Evolutionary conservation across 495 filamentous ascomycete genomes (phyloP).

Genomic region (Penicillium subrubescens): DNA sequence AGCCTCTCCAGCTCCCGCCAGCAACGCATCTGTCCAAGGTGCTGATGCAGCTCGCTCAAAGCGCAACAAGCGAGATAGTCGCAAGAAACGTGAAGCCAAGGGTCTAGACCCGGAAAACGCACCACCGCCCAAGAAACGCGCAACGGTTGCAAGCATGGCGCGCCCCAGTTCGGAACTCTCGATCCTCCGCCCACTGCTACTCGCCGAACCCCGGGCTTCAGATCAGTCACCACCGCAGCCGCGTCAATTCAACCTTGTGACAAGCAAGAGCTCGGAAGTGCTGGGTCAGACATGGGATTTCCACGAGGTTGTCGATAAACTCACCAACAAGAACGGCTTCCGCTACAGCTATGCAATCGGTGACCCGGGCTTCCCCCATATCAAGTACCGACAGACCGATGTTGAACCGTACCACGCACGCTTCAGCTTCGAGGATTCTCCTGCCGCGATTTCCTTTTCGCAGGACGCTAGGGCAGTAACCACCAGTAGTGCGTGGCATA

Average conservation of each 20-base stretch:
- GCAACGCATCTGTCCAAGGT: slow-evolving; percentile 34
- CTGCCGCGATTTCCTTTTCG: slow-evolving; percentile 60
- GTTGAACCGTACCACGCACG: slow-evolving; percentile 76
- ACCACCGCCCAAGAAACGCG: slow-evolving; percentile 42
- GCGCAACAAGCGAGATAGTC: slow-evolving; percentile 51
- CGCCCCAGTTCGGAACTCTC: slow-evolving; percentile 35
- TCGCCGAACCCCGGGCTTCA: slow-evolving; percentile 40
- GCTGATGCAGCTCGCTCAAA: slow-evolving; percentile 41
- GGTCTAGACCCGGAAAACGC: slow-evolving; percentile 46
- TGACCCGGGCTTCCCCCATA: slow-evolving; percentile 81
- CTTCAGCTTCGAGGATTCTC: slow-evolving; percentile 89
- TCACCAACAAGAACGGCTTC: slow-evolving; percentile 88
- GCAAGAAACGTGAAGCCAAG: slow-evolving; percentile 79
- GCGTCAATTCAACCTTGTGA: slow-evolving; percentile 45
- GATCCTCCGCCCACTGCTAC: slow-evolving; percentile 34
- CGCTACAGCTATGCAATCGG: slow-evolving; percentile 90
- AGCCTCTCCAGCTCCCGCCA: slow-evolving; percentile 42
- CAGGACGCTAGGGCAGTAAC: slow-evolving; percentile 46
- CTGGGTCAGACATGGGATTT: slow-evolving; percentile 46
- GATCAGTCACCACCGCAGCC: slow-evolving; percentile 44
- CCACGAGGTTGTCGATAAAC: slow-evolving; percentile 58
- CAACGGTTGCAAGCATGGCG: slow-evolving; percentile 35
- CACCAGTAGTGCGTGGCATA: slow-evolving; percentile 49
- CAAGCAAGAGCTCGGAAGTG: slow-evolving; percentile 36
- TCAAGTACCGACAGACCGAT: slow-evolving; percentile 87